A percentile compares a stretch with the other conserved stretches of the same genome.
phyloP scores from a whole-genome alignment of 2,329 filamentous ascomycete genomes.

The Trichoderma guizhouense region DNA sequence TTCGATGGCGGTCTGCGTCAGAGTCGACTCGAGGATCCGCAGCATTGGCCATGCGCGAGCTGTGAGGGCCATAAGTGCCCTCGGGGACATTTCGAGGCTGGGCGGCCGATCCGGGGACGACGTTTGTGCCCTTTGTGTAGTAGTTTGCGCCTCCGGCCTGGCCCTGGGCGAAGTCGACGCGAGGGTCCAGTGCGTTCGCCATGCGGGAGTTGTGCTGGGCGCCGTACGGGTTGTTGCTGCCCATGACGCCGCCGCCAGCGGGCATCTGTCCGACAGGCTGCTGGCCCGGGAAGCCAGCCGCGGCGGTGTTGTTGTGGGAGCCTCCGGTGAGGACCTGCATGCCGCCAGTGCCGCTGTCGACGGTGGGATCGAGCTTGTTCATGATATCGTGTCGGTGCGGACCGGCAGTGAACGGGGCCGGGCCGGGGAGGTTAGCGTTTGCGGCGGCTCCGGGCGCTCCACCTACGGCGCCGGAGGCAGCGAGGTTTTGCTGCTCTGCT shows the following conservation, averaged over 20 bases:
- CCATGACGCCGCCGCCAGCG: neutral
- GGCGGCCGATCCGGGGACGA: neutral
- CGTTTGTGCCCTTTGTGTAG: constrained; percentile 7
- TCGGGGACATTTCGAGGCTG: constrained; percentile 5
- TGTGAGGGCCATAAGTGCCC: constrained; percentile 28
- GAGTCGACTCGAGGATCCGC: constrained; percentile 46
- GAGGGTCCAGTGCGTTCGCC: constrained; percentile 45
- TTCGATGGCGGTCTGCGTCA: constrained; percentile 8
- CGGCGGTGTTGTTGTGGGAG: neutral
- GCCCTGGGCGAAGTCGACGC: constrained; percentile 38
- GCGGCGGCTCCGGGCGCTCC: neutral
- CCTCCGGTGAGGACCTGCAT: constrained; percentile 9
- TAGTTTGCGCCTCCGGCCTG: neutral
- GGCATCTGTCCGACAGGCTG: neutral
- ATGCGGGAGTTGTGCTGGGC: constrained; percentile 34
- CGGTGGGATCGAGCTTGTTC: constrained; percentile 21
- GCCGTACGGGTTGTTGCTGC: constrained; percentile 11
- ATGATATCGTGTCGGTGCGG: constrained; percentile 21
- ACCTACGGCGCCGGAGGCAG: neutral
- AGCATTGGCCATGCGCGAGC: constrained; percentile 41
- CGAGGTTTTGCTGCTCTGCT: constrained; percentile 6
- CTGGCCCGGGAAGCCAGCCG: neutral
- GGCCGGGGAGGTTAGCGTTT: constrained; percentile 17
- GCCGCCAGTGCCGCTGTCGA: constrained; percentile 17
- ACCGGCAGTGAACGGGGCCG: constrained; percentile 19